Evolutionary conservation across 2,329 filamentous ascomycete genomes (phyloP).

Genomic region (Hymenoscyphus fraxineus): DNA sequence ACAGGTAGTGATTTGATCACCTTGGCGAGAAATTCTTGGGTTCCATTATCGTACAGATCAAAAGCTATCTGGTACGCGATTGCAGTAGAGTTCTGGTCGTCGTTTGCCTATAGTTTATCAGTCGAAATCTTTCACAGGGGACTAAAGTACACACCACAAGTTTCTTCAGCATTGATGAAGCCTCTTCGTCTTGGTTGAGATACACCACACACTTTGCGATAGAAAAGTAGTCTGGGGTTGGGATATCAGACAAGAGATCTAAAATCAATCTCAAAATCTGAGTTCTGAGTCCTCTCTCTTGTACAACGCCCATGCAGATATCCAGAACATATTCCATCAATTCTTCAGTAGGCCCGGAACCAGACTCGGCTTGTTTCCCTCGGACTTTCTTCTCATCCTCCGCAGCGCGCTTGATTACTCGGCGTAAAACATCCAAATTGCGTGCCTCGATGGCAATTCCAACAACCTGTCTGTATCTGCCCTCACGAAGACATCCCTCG

Average conservation of each 20-base stretch:
- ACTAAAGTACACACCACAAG: constrained; percentile 52
- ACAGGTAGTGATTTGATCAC: constrained; percentile 77
- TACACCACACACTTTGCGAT: constrained; percentile 98
- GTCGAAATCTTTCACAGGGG: not conserved
- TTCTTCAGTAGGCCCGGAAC: constrained; percentile 70
- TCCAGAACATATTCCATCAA: constrained; percentile 94
- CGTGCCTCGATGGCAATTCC: constrained; percentile 95
- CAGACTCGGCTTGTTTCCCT: constrained; percentile 52
- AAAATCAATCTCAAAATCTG: constrained; percentile 88
- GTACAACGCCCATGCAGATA: constrained; percentile 97
- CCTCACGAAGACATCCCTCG: constrained; percentile 79
- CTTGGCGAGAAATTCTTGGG: constrained; percentile 91
- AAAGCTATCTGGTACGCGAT: constrained; percentile 97
- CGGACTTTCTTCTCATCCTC: constrained; percentile 72
- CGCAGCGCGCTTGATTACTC: constrained; percentile 84
- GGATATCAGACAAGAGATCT: constrained; percentile 90
- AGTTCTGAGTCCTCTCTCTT: constrained; percentile 79
- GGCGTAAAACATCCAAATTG: constrained; percentile 80
- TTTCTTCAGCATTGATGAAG: constrained; percentile 77
- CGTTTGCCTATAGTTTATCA: constrained; percentile 47
- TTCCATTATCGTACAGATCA: constrained; percentile 96
- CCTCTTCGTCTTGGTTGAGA: constrained; percentile 85
- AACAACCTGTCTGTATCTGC: constrained; percentile 90
- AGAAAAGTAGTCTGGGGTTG: constrained; percentile 92
- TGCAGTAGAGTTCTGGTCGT: constrained; percentile 72